Percentiles rank a stretch among this genome's conserved stretches.
Evolutionary conservation across 345 rosid genomes (phyloP).

Genomic region (Eucalyptus erythrocorys): DNA sequence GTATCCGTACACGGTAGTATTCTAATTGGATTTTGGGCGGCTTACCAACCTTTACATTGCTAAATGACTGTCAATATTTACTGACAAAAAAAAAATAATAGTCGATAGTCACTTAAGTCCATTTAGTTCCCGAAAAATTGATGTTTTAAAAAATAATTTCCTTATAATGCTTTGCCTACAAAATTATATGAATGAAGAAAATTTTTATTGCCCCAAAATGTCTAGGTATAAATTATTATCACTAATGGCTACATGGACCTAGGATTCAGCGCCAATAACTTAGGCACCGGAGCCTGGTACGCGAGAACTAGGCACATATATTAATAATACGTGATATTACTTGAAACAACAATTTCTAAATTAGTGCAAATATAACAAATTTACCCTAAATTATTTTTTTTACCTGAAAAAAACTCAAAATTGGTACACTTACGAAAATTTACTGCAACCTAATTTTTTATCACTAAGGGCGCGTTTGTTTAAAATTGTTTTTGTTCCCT

Average conservation of each 20-base stretch:
- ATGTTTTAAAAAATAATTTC: neutral
- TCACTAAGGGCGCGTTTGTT: too few species aligned
- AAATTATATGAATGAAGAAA: neutral
- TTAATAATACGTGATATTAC: too few species aligned
- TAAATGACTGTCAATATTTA: neutral
- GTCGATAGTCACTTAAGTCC: neutral
- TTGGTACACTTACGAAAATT: rapidly evolving
- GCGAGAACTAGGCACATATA: neutral
- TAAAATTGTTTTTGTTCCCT: too few species aligned
- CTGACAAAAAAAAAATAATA: too few species aligned
- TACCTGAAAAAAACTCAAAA: rapidly evolving
- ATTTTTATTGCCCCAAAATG: too few species aligned
- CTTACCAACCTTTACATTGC: neutral
- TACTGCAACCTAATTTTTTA: rapidly evolving
- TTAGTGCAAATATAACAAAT: rapidly evolving
- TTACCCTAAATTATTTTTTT: rapidly evolving
- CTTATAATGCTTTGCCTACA: neutral
- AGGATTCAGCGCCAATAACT: neutral
- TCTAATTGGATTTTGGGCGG: neutral
- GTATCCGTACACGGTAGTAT: neutral
- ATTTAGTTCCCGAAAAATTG: neutral
- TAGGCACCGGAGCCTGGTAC: neutral
- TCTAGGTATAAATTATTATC: neutral
- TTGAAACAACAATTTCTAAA: neutral
- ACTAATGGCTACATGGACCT: neutral